Conservation (phyloP, 192 early-diverging fungal genomes). For the Gaertneriomyces sp. region DNA sequence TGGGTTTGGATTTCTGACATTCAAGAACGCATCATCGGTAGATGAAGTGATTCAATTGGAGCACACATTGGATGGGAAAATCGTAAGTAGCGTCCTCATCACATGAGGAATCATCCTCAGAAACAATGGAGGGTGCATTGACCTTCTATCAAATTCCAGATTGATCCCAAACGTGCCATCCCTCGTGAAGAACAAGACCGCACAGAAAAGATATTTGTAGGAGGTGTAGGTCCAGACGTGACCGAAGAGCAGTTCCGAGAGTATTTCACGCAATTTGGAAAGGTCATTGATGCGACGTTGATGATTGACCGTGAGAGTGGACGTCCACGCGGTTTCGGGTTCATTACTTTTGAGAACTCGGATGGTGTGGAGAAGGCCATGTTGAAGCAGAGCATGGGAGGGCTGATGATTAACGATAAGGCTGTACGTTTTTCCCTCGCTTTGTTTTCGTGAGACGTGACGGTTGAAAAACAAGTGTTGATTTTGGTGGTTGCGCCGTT, state of each 20-base stretch:
- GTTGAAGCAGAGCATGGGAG: conserved; percentile 38
- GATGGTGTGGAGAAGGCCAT: conserved; percentile 75
- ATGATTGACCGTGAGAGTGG: conserved; percentile 84
- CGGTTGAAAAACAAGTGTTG: neutral
- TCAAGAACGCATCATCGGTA: conserved; percentile 56
- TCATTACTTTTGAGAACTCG: conserved; percentile 83
- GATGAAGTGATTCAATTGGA: conserved; percentile 63
- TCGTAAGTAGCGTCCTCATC: conserved; percentile 45
- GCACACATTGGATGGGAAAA: conserved; percentile 76
- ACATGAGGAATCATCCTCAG: neutral
- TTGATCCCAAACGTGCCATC: conserved; percentile 71
- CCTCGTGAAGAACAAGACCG: conserved; percentile 72
- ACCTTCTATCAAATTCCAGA: conserved; percentile 35
- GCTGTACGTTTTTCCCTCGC: conserved; percentile 36
- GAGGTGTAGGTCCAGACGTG: conserved; percentile 80
- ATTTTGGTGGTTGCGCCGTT: neutral
- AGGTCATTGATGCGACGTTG: conserved; percentile 76
- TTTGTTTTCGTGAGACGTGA: neutral
- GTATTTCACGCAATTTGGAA: conserved; percentile 84
- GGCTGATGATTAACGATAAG: conserved; percentile 70
- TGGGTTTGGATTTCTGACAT: conserved; percentile 77
- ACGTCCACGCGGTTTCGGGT: conserved; percentile 91
- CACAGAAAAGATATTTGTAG: conserved; percentile 90
- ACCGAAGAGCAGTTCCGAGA: conserved; percentile 80
- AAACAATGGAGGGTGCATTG: neutral